Evolutionary conservation across 1,284 basidiomycete species (phyloP), one percentile per base, ranked within the genome.

Genomic region (Rhodofomes roseus): DNA sequence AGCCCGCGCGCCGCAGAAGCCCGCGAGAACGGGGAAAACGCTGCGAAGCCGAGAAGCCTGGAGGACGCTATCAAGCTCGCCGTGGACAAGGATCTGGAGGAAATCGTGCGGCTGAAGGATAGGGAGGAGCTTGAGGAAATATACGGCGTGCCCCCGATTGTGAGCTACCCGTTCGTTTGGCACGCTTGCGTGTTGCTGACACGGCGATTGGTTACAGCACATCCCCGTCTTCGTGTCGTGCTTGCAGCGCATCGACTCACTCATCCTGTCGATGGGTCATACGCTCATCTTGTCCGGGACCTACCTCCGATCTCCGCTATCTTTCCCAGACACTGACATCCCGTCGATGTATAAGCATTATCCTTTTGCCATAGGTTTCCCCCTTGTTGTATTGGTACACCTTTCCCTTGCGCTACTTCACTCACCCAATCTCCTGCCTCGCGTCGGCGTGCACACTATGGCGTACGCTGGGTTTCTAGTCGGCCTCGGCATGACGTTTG

Each of bases 211-310:
- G 43, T 20, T 41, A 46, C 66, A 90, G 87, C 79, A 78, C 65
- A 89, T 92, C 29, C 90, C 90, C 1, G 84, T 89, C 16, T 89
- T 91, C 67, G 79, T 92, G 29, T 82, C 85, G 5, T 87, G 84
- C 68, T 77, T 92, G 53, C 87, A 90, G 69, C 82, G 90, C 57
- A 73, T 90, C 63, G 89, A 90, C 70, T 81, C 85, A 3, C 79
- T 90, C 62, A 70, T 91, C 6, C 79, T 90, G 54, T 84, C 87
- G 4, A 68, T 91, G 25, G 89, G 88, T 4, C 75, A 85, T 58
- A 84, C 79, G 39, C 83, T 92, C 50, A 74, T 89, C 48, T 72
- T 91, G 37, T 81, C 86, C 11, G 79, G 82, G 36, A 79, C 84
- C 11, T 90, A 87, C 66, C 77, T 88, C 41, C 76, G 75, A 46